Conservation (phyloP, 1,284 basidiomycete genomes). For the Puccinia horiana region DNA sequence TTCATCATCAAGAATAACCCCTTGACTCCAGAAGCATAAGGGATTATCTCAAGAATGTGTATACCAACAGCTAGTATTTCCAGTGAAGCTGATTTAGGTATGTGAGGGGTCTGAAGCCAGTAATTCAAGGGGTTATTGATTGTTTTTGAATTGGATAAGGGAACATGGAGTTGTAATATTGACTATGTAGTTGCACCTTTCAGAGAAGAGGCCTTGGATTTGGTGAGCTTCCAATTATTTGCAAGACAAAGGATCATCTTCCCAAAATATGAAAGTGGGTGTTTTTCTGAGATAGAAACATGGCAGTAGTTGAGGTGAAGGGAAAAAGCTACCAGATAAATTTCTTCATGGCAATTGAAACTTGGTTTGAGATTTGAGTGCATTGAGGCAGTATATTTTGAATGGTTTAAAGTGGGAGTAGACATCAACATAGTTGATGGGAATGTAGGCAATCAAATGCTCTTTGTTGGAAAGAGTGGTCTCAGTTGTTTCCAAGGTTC, state of each 20-base stretch:
- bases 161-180: neutral
- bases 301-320: conserved; percentile 3
- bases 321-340: conserved; percentile 36
- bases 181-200: neutral
- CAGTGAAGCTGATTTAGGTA: neutral
- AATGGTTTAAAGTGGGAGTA: conserved; percentile 2
- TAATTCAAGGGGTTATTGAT: conserved; percentile 12
- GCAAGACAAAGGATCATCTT: conserved; percentile 3
- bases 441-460: neutral
- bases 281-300: conserved; percentile 13
- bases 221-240: conserved; percentile 21
- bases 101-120: conserved; percentile 7
- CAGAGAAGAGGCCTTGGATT: neutral
- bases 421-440: neutral
- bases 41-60: conserved; percentile 24
- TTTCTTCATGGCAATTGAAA: neutral
- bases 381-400: conserved; percentile 2
- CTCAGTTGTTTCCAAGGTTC: neutral
- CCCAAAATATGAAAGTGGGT: conserved; percentile 2
- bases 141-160: conserved; percentile 4
- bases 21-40: conserved; percentile 28
- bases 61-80: neutral
- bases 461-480: conserved; percentile 21
- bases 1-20: conserved; percentile 24
- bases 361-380: neutral